Base-by-base conservation (phyloP, 2,329 filamentous ascomycete species). In the Aspergillus chevalieri region DNA sequence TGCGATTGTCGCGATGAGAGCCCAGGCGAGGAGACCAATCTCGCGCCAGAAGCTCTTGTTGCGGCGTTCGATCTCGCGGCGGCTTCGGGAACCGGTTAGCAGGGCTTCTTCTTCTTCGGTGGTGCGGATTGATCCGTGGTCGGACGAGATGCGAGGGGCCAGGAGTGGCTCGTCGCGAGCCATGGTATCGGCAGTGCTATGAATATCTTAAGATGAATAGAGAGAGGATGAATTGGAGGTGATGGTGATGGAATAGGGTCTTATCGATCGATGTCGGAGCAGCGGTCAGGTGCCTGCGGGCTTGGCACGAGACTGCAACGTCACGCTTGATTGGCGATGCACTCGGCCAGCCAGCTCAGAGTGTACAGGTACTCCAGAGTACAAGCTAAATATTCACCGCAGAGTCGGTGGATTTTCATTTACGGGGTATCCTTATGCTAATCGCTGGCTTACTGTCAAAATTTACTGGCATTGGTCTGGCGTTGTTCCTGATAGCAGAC, bases 11-110 rank as follows among this genome's bases (percentile, higher is more conserved):
- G 90, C 89, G 21, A 92, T 60, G 14, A 93, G 70, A 4, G 90
- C 89, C 90, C 91, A 95, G 44, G 80, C 71, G 65, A 95, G 91
- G 54, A 95, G 73, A 21, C 85, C 80, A 47, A 87, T 69, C 65
- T 96, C 89, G 53, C 86, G 82, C 81, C 82, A 86, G 64, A 79
- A 77, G 49, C 80, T 67, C 67, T 81, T 80, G 51, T 68, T 69
- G 48, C 72, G 69, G 43, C 64, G 59, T 46, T 59, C 54, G 47
- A 58, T 54, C 22, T 53, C 43, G n/a, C 63, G 66, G 44, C 52
- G 57, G 4, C 61, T 65, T n/a, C 63, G 67, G 61, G 83, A 68
- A 55, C 84, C 77, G 34, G 82, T 79, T 50, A 84, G 68, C 52
- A 86, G 71, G 39, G 80, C 79, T 60, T 85, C 79, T 67, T 84